Conservation (phyloP, 805 yeast genomes). For the Starmerella lactis-condensi region DNA sequence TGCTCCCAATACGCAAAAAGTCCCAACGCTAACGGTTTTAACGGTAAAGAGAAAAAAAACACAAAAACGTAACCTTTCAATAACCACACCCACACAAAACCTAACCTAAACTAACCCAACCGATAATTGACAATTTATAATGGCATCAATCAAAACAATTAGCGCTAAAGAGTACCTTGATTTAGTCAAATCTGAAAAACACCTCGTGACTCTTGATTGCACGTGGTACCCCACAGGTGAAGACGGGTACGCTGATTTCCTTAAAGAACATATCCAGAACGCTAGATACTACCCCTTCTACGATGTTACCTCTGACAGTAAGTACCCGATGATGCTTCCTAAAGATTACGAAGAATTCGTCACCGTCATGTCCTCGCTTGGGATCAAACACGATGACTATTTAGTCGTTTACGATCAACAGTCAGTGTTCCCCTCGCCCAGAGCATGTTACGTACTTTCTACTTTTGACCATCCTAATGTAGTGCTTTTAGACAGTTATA, state of each 20-base stretch:
- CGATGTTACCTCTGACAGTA: conserved; percentile 40
- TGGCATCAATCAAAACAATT: conserved; percentile 8
- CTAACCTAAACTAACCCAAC: too few species aligned
- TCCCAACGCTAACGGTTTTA: too few species aligned
- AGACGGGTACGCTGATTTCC: conserved; percentile 31
- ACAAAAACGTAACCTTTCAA: too few species aligned
- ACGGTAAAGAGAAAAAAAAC: too few species aligned
- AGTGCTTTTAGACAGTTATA: conserved; percentile 51
- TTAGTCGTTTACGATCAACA: conserved; percentile 69
- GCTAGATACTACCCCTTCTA: conserved; percentile 70
- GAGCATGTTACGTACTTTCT: conserved; percentile 81
- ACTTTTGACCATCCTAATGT: conserved; percentile 61
- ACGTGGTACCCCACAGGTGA: conserved; percentile 84
- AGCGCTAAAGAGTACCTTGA: conserved; percentile 10
- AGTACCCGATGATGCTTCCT: conserved; percentile 88
- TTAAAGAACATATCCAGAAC: conserved; percentile 39
- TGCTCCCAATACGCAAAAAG: too few species aligned
- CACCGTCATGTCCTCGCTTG: conserved; percentile 22
- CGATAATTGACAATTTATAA: too few species aligned
- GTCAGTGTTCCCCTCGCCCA: conserved; percentile 73
- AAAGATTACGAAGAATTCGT: conserved; percentile 33
- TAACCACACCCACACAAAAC: too few species aligned
- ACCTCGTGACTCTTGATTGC: conserved; percentile 42
- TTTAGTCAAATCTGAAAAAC: conserved; percentile 19
- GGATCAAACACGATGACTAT: conserved; percentile 29